Evolutionary conservation across 805 yeast genomes (phyloP).

Genomic region (Candida nonsorbophila): DNA sequence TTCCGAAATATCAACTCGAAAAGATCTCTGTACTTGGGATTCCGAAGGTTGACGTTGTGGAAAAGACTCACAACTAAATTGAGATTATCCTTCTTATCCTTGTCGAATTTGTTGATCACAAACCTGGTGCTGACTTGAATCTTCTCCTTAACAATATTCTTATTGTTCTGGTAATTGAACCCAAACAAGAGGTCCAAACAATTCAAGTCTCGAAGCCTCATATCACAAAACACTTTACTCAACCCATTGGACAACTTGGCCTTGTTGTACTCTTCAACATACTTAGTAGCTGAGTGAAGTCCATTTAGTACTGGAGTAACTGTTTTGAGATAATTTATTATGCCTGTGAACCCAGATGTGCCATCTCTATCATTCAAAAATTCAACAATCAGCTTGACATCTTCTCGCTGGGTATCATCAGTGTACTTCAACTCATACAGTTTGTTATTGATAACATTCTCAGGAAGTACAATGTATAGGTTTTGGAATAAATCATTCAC

Average conservation of each 20-base stretch:
- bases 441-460: conserved; percentile 18
- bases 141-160: conserved; percentile 30
- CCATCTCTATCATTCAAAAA: conserved; percentile 10
- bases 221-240: conserved; percentile 24
- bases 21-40: conserved; percentile 30
- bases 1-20: conserved; percentile 31
- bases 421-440: too few species aligned
- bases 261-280: conserved; percentile 7
- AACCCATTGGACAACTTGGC: conserved; percentile 25
- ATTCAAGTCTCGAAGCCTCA: conserved; percentile 24
- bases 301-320: conserved; percentile 24
- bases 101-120: conserved; percentile 26
- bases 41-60: conserved; percentile 31
- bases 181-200: conserved; percentile 25
- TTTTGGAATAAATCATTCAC: conserved; percentile 18
- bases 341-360: conserved; percentile 21
- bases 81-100: conserved; percentile 6
- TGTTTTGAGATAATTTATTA: conserved; percentile 27
- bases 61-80: conserved; percentile 24
- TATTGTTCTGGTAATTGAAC: conserved; percentile 23
- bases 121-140: conserved; percentile 22
- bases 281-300: conserved; percentile 12
- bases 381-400: conserved; percentile 9
- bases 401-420: conserved; percentile 7
- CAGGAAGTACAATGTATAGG: conserved; percentile 15